phyloP scores from a whole-genome alignment of 2,329 filamentous ascomycete genomes.

The Calycina herbarum region DNA sequence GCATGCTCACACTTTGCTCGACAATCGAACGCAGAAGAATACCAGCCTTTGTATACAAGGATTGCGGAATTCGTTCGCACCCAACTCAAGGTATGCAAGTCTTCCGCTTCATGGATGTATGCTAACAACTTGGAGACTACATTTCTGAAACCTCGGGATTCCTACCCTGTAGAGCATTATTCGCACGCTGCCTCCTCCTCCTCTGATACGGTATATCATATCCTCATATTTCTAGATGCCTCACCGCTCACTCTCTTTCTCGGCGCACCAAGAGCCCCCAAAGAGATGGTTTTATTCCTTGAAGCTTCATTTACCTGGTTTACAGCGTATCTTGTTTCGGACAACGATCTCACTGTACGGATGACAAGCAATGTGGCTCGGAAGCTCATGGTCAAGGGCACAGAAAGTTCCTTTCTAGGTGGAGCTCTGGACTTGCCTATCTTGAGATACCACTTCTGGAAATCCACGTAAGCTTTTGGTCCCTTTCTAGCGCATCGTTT shows the following conservation, averaged over 20 bases:
- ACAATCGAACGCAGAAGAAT: constrained; percentile 49
- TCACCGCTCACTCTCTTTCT: constrained; percentile 52
- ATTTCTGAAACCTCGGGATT: constrained; percentile 27
- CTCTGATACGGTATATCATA: constrained; percentile 49
- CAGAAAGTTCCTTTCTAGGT: constrained; percentile 15
- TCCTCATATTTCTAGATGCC: constrained; percentile 57
- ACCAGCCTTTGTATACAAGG: constrained; percentile 55
- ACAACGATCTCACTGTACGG: constrained; percentile 37
- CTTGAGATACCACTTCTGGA: constrained; percentile 38
- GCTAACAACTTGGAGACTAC: constrained; percentile 29
- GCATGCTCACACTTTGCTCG: constrained; percentile 63
- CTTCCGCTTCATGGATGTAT: not conserved
- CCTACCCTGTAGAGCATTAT: constrained; percentile 40
- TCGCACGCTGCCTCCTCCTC: constrained; percentile 43
- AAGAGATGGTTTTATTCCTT: constrained; percentile 40
- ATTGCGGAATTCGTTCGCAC: constrained; percentile 57
- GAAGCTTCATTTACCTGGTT: constrained; percentile 35
- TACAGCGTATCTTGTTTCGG: constrained; percentile 33
- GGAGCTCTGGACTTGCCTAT: constrained; percentile 28
- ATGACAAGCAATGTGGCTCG: constrained; percentile 34
- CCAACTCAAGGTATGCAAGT: constrained; percentile 52
- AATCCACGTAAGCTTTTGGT: constrained; percentile 36
- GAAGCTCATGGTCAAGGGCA: constrained; percentile 32
- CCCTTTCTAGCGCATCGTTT: not conserved
- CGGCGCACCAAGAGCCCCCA: constrained; percentile 39